Percentiles rank a stretch among this genome's conserved stretches.
Conservation (phyloP, 2,329 filamentous ascomycete species). For the Phialophora expanda region DNA sequence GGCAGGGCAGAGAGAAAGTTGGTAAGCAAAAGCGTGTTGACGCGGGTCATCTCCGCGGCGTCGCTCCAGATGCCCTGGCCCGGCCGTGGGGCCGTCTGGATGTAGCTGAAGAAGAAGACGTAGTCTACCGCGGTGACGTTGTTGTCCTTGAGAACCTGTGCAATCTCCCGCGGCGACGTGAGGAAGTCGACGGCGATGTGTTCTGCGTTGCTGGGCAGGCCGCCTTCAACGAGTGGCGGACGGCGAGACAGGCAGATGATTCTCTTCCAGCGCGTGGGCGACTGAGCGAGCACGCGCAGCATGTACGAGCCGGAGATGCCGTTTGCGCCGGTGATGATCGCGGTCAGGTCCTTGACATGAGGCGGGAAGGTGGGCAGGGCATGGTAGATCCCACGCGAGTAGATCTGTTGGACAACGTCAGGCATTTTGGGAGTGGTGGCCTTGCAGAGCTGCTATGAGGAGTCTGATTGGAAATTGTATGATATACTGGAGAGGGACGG, state of each 20-base stretch:
- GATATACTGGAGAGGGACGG: too few relatives aligned
- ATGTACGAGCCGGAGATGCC: conserved; percentile 60
- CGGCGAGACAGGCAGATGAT: conserved; percentile 57
- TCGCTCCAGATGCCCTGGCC: conserved; percentile 55
- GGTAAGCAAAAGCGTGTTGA: conserved; percentile 53
- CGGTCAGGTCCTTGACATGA: conserved; percentile 53
- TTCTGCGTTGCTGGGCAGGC: conserved; percentile 47
- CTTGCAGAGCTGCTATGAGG: not conserved
- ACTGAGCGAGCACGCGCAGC: conserved; percentile 54
- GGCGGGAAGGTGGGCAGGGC: conserved; percentile 54
- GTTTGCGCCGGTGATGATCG: conserved; percentile 60
- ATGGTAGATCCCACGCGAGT: conserved; percentile 53
- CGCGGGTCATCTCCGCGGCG: conserved; percentile 55
- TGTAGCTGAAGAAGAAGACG: conserved; percentile 61
- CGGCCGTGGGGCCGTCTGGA: conserved; percentile 55
- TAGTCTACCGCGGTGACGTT: conserved; percentile 47
- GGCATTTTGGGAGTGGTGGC: not conserved
- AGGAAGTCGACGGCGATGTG: conserved; percentile 50
- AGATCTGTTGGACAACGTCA: conserved; percentile 22
- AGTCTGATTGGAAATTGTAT: not conserved
- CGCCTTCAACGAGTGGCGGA: conserved; percentile 50
- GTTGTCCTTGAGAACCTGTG: conserved; percentile 37
- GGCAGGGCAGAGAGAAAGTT: conserved; percentile 57
- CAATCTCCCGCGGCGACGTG: conserved; percentile 41
- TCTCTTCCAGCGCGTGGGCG: conserved; percentile 57